Conservation (phyloP, 2,329 filamentous ascomycete genomes). For the Leptosphaerulina australis region DNA sequence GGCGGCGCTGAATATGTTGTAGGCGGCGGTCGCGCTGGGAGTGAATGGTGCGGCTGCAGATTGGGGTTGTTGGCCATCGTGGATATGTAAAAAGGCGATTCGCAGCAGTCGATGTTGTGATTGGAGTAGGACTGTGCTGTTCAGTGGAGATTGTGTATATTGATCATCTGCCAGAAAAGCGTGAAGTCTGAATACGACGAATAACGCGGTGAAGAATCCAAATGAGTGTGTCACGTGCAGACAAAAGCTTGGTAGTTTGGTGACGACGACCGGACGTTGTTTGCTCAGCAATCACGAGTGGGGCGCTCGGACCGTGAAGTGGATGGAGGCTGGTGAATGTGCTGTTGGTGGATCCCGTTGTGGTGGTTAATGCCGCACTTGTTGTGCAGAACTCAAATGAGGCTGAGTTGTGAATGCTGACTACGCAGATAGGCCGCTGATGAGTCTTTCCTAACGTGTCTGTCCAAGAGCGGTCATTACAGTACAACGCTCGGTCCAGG, state of each 20-base stretch:
- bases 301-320: conserved; percentile 18
- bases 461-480: conserved; percentile 8
- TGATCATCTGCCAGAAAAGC: conserved; percentile 18
- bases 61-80: conserved; percentile 29
- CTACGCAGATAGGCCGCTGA: conserved; percentile 8
- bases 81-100: conserved; percentile 7
- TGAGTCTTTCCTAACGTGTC: conserved; percentile 14
- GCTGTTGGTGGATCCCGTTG: conserved; percentile 14
- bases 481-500: conserved; percentile 12
- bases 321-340: conserved; percentile 14
- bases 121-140: conserved; percentile 14
- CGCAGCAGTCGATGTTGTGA: conserved; percentile 9
- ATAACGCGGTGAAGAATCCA: conserved; percentile 10
- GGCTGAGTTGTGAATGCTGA: conserved; percentile 17
- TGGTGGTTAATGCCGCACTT: conserved; percentile 20
- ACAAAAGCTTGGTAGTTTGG: conserved; percentile 10
- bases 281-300: conserved; percentile 16
- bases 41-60: conserved; percentile 61
- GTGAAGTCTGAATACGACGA: conserved; percentile 13
- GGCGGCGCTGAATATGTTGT: conserved; percentile 65
- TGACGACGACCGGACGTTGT: conserved; percentile 11
- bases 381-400: conserved; percentile 8
- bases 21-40: conserved; percentile 78
- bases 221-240: conserved; percentile 13
- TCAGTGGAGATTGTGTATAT: conserved; percentile 6